Conservation (phyloP, 2,329 filamentous ascomycete genomes). For the Penicillium occitanis region DNA sequence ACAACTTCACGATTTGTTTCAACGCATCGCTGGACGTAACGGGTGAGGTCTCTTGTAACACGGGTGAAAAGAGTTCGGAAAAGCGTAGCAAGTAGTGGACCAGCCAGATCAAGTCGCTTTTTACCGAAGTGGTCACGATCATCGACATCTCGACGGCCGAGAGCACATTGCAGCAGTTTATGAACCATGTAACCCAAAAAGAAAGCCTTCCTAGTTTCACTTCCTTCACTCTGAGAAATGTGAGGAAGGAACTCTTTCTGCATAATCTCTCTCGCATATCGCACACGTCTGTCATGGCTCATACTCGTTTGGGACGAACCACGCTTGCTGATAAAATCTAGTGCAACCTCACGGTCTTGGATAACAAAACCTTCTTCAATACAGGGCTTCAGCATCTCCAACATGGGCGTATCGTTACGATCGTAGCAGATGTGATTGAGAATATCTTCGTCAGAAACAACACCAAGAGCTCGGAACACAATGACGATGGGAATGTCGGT, state of each 20-base stretch:
- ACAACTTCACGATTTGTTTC: conserved; percentile 89
- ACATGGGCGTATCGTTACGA: conserved; percentile 90
- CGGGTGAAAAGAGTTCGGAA: conserved; percentile 91
- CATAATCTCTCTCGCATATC: conserved; percentile 89
- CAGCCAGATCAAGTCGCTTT: conserved; percentile 93
- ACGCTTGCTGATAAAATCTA: conserved; percentile 94
- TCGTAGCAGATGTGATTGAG: conserved; percentile 98
- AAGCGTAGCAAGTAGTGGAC: conserved; percentile 89
- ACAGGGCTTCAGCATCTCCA: conserved; percentile 95
- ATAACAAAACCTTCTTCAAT: conserved; percentile 97
- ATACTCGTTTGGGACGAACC: conserved; percentile 70
- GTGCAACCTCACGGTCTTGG: conserved; percentile 88
- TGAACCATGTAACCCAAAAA: conserved; percentile 99
- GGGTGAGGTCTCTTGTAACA: conserved; percentile 85
- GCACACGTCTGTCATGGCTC: conserved; percentile 81
- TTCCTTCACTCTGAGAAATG: conserved; percentile 92
- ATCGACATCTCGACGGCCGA: conserved; percentile 90
- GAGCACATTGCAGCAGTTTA: conserved; percentile 85
- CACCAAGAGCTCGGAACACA: conserved; percentile 90
- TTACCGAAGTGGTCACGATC: conserved; percentile 99
- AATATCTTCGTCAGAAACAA: conserved; percentile 97
- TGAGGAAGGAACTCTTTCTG: conserved; percentile 96
- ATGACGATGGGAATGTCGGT: conserved; percentile 89
- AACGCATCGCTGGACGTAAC: conserved; percentile 88
- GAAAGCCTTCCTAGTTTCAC: conserved; percentile 93